A percentile compares a stretch with the other conserved stretches of the same genome.
These are phyloP conservation scores for Xerocomellus dryophilus DNA, from an alignment of 768 basidiomycete species.

Conservation along the genomic window DNA sequence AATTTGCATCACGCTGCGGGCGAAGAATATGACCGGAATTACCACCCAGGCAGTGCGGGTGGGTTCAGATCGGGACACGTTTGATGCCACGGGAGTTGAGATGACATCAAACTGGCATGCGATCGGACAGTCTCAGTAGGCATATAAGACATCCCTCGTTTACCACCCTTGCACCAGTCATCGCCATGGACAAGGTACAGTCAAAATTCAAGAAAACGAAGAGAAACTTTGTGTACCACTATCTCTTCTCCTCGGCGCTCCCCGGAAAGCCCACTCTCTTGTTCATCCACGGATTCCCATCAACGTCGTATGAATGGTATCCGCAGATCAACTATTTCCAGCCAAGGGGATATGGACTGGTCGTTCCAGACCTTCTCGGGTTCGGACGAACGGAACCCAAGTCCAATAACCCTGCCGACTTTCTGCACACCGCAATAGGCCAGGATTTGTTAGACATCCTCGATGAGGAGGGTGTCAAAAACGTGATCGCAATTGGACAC, in stretches of 20 bases:
- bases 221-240: constrained; percentile 37
- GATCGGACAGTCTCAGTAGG: constrained; percentile 8
- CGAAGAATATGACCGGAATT: constrained; percentile 5
- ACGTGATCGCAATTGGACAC: constrained; percentile 38
- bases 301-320: constrained; percentile 43
- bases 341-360: constrained; percentile 40
- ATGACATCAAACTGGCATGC: constrained; percentile 8
- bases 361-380: constrained; percentile 49
- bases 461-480: constrained; percentile 32
- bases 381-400: constrained; percentile 44
- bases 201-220: constrained; percentile 35
- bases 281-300: constrained; percentile 46
- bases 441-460: constrained; percentile 40
- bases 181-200: constrained; percentile 25
- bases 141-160: constrained; percentile 8
- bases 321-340: constrained; percentile 38
- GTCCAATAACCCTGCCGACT: constrained; percentile 30
- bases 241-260: constrained; percentile 28
- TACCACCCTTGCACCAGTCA: background rate
- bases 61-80: constrained; percentile 16
- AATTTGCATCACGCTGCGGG: background rate
- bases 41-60: constrained; percentile 13
- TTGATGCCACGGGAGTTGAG: constrained; percentile 10
- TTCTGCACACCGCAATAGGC: constrained; percentile 25
- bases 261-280: constrained; percentile 38